Percentiles rank a stretch among this genome's conserved stretches.
Evolutionary conservation across 1,139 yeast species (phyloP).

Genomic region (Suhomyces bokatorum): DNA sequence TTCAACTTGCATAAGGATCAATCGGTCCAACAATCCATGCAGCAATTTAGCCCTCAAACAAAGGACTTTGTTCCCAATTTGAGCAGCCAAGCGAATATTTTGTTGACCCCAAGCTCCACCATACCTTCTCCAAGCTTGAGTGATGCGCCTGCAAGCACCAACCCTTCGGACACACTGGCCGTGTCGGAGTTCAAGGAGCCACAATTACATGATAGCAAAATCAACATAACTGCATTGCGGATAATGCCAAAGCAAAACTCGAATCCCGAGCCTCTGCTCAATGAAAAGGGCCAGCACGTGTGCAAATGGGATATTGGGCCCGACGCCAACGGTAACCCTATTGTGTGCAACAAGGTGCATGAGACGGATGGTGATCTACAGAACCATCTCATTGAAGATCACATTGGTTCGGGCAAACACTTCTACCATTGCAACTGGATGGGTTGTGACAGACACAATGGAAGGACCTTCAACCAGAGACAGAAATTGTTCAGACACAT

Average conservation of each 20-base stretch:
- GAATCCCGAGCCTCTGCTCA: not conserved
- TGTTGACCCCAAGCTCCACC: constrained; percentile 20
- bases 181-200: not conserved
- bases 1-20: constrained; percentile 50
- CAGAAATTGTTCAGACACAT: constrained; percentile 86
- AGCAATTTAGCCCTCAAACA: not conserved
- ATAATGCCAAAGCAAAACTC: constrained; percentile 32
- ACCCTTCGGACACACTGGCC: not conserved
- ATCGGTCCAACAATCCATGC: constrained; percentile 6
- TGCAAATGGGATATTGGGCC: constrained; percentile 51
- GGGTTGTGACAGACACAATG: constrained; percentile 66
- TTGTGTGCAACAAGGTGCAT: constrained; percentile 53
- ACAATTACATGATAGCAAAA: not conserved
- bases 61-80: constrained; percentile 10
- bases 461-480: constrained; percentile 69
- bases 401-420: constrained; percentile 73
- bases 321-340: constrained; percentile 31
- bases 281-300: constrained; percentile 28
- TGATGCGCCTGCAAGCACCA: not conserved
- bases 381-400: constrained; percentile 64
- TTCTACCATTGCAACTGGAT: constrained; percentile 75
- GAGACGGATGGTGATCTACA: constrained; percentile 60
- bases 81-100: constrained; percentile 10
- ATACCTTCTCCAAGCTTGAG: constrained; percentile 7
- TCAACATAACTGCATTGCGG: constrained; percentile 37